These are phyloP conservation scores for Phoenix roebelenii DNA, from an alignment of 176 grass and related monocot genomes.

Conservation along the genomic window DNA sequence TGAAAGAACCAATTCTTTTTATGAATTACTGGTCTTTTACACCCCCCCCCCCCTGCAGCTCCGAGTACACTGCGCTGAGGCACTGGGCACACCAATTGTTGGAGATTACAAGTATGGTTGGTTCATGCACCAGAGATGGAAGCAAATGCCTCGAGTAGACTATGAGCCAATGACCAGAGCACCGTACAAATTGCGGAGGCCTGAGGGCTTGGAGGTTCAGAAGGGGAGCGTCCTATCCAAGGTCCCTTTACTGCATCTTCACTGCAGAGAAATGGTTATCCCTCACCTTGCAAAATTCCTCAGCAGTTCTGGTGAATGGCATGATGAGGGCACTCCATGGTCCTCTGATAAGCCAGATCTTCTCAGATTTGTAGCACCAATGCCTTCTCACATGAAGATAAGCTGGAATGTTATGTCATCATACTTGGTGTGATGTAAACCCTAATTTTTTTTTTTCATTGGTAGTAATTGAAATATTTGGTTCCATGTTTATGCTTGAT, in stretches of 20 bases:
- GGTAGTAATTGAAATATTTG: too few species aligned
- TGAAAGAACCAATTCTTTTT: too few species aligned
- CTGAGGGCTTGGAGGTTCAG: conserved; percentile 64
- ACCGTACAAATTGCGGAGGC: conserved; percentile 56
- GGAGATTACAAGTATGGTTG: conserved; percentile 87
- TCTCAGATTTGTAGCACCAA: conserved; percentile 42
- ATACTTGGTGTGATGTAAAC: conserved; percentile 37
- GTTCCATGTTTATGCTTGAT: too few species aligned
- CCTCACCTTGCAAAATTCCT: conserved; percentile 68
- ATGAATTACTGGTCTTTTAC: not conserved
- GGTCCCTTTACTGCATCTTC: conserved; percentile 73
- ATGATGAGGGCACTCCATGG: conserved; percentile 32
- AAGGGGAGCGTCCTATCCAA: conserved; percentile 77
- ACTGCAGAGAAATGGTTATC: conserved; percentile 85
- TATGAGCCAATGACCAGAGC: conserved; percentile 51
- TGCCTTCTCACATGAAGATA: conserved; percentile 72
- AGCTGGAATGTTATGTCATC: conserved; percentile 91
- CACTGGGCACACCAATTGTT: conserved; percentile 65
- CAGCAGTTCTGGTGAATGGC: conserved; percentile 42
- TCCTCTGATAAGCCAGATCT: conserved; percentile 46
- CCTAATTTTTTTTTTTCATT: too few species aligned
- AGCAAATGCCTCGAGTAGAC: conserved; percentile 51
- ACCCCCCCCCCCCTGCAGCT: conserved; percentile 37
- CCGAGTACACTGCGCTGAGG: conserved; percentile 76
- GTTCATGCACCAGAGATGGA: conserved; percentile 78